These are phyloP conservation scores for Lippia alba DNA, from an alignment of 305 asterid genomes.

Conservation along the genomic window DNA sequence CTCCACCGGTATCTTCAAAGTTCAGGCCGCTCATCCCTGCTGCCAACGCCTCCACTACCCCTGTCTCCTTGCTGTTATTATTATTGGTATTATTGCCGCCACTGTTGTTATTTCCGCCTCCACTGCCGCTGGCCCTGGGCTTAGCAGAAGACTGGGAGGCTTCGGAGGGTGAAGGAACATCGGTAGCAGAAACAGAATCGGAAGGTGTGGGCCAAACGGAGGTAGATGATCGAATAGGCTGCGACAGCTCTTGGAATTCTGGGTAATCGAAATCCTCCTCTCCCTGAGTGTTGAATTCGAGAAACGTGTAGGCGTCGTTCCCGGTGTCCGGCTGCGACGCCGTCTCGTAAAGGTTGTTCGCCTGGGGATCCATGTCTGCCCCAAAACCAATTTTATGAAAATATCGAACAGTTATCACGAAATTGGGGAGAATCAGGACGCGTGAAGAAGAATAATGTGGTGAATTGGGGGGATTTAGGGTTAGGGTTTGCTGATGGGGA, in stretches of 20 bases:
- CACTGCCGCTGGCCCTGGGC: slow-evolving; percentile 46
- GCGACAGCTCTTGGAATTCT: slow-evolving; percentile 89
- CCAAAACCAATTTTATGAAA: slow-evolving; percentile 1
- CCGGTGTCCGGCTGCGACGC: slow-evolving; percentile 99
- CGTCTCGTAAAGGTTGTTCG: slow-evolving; percentile 83
- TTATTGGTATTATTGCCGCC: slow-evolving; percentile 37
- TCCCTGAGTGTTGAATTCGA: slow-evolving; percentile 92
- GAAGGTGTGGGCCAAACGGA: slow-evolving; percentile 87
- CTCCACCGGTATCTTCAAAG: slow-evolving; percentile 91
- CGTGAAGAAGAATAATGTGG: slow-evolving; percentile 18
- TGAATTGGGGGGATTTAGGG: slow-evolving; percentile 35
- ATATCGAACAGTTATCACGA: slow-evolving; percentile 30
- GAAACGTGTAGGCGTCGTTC: slow-evolving; percentile 84
- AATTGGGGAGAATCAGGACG: slow-evolving; percentile 25
- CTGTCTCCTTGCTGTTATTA: slow-evolving; percentile 61
- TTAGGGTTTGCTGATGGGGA: slow-evolving; percentile 44
- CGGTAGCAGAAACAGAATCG: slow-evolving; percentile 58
- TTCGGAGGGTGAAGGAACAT: slow-evolving; percentile 55
- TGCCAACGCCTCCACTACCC: slow-evolving; percentile 91
- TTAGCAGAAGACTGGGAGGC: slow-evolving; percentile 56
- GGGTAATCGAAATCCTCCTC: slow-evolving; percentile 96
- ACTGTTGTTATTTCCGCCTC: slow-evolving; percentile 34
- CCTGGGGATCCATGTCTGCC: slow-evolving; percentile 76
- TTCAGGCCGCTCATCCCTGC: slow-evolving; percentile 96
- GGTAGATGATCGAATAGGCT: slow-evolving; percentile 83